These are phyloP conservation scores for Iris macrosiphon DNA, from an alignment of 106 monocot species.

Conservation along the genomic window DNA sequence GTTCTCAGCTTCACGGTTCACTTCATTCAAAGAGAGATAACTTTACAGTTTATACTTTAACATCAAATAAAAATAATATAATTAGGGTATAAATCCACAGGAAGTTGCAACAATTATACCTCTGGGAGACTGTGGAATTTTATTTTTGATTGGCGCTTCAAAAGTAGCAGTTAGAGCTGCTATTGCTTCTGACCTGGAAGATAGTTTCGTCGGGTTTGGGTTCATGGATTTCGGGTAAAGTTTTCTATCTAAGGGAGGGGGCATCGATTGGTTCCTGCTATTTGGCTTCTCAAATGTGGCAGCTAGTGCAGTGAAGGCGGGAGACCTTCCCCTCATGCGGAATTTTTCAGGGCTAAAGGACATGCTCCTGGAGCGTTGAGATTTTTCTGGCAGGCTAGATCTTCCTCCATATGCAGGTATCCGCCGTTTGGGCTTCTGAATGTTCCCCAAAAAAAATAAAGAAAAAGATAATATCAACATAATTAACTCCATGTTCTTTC, in stretches of 20 bases:
- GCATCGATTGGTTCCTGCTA: slow-evolving; percentile 63
- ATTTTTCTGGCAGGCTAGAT: slow-evolving; percentile 52
- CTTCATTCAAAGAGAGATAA: too few species aligned
- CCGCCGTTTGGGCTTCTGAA: slow-evolving; percentile 54
- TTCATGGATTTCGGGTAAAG: slow-evolving; percentile 44
- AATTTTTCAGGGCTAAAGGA: slow-evolving; percentile 61
- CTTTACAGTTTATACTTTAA: too few species aligned
- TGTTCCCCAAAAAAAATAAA: background rate
- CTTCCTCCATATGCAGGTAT: slow-evolving; percentile 36
- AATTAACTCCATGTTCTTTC: too few species aligned
- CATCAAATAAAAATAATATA: too few species aligned
- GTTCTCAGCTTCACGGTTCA: too few species aligned
- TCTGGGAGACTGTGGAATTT: too few species aligned
- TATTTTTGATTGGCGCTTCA: slow-evolving; percentile 17
- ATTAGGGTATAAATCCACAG: too few species aligned
- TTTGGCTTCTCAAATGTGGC: slow-evolving; percentile 57
- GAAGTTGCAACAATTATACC: too few species aligned
- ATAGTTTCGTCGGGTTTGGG: slow-evolving; percentile 29
- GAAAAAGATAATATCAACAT: background rate
- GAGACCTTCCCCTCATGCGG: slow-evolving; percentile 67
- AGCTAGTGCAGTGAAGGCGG: slow-evolving; percentile 72
- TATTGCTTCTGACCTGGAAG: slow-evolving; percentile 37
- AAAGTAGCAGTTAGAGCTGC: slow-evolving; percentile 47
- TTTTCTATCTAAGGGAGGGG: slow-evolving; percentile 56
- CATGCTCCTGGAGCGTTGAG: slow-evolving; percentile 70